Base-by-base conservation (phyloP, 139 green algal species). In the Chlamydomonas sp. region DNA sequence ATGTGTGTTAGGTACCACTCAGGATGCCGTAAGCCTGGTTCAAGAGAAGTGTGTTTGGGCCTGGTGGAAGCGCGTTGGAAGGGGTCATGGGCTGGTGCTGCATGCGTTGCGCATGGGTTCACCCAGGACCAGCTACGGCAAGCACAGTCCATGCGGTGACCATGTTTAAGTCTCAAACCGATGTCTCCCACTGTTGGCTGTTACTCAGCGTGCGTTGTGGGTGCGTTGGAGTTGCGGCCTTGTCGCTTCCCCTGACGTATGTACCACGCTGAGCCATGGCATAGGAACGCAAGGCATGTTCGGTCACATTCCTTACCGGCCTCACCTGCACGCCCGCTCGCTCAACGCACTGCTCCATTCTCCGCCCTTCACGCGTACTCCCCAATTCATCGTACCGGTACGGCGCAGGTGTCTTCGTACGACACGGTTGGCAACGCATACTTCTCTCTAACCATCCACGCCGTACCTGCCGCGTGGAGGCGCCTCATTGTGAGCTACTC, bases 371-470 rank as follows among this genome's bases (percentile, higher is more conserved):
- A 14, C 10, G 12, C 12, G 66, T 10, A 71, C 9, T 18, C 66
- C 12, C 10, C 66, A 71, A 10, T 14, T 71, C 10, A 71, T 10
- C 10, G 12, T 71, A 14, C 12, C 10, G 10, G 66, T 71, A 10
- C 12, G 66, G 12, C 17, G 8, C 58, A 83, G 75, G 75, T 78
- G 57, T 78, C 75, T 15, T 68, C 31, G 61, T 88, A 83, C 75
- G 84, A 76, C 60, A 88, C 68, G 67, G 82, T 90, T 57, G 95
- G 96, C 75, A 98, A 98, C 89, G 96, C 90, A 61, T 98, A 95
- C 86, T 98, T 98, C 83, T 88, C 85, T 2, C 85, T 97, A 4
- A 90, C 92, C 64, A 97, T 97, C 75, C 96, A 98, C 82, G 93
- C 95, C 8, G 31, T 98, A 3, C 96, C 96, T 8, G 89, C 92